Base-by-base conservation (phyloP, 306 rosid genomes). In the Astragalus glycyphyllos region DNA sequence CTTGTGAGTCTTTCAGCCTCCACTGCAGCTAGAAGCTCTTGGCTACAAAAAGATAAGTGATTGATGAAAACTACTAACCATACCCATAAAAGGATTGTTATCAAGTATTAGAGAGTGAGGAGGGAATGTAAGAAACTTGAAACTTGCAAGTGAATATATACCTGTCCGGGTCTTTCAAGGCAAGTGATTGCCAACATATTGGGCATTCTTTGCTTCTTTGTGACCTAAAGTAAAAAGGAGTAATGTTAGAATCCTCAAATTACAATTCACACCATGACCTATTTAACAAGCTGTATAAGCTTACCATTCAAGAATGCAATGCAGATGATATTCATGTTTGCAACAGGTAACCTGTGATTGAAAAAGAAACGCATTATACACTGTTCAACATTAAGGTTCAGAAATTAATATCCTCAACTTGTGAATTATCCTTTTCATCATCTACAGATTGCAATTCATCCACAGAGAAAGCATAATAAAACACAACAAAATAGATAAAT, bases 321-420 rank as follows among this genome's bases (percentile, higher is more conserved):
- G 98, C 77, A 94, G 88, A 79, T 94, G 97, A 78, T 90, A 94
- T 73, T 94, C 97, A 68, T 94, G 97, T 65, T 86, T 94, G 95
- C 98, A 94, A 81, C 77, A 78, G 51, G 98, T 94, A 72, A 87
- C 80, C 98, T 94, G 92, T 58, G 76, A 62, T 71, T 71, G 38
- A 73, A 56, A 60, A 74, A 16, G 51, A 77, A 63, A 61, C 55
- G 51, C 34, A 76, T 76, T 62, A 58, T 65, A n/a, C 48, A 65
- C 62, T 29, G 47, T 58, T 59, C 56, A 49, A 47, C 16, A 20
- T 51, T 29, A 29, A 50, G n/a, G 57, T 13, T 49, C 13, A 78
- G 31, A 55, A 42, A 55, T 65, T 11, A 9, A 71, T 54, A 41
- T 58, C 31, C 6, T 16, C 42, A 76, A 23, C 16, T 34, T 42